phyloP scores from a whole-genome alignment of 768 basidiomycete species.

The Fomitopsis pulvina region DNA sequence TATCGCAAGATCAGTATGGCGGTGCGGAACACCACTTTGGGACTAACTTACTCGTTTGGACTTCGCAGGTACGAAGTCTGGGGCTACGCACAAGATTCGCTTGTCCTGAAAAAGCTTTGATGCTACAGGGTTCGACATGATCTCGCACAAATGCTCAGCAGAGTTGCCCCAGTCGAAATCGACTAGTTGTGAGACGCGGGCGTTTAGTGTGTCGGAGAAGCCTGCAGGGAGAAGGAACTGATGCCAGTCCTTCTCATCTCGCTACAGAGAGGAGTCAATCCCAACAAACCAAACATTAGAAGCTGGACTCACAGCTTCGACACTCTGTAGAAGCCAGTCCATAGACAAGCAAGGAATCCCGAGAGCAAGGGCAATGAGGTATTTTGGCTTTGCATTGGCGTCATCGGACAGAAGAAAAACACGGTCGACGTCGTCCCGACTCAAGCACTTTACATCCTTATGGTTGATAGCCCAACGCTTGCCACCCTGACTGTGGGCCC shows the following conservation, averaged over 20 bases:
- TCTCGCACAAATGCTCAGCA: constrained; percentile 46
- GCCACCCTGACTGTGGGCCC: constrained; percentile 33
- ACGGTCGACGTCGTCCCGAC: constrained; percentile 37
- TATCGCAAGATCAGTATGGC: constrained; percentile 5
- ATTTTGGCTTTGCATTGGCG: constrained; percentile 68
- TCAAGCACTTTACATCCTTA: constrained; percentile 41
- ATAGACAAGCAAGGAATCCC: constrained; percentile 77
- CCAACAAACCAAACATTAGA: not conserved
- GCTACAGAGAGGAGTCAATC: constrained; percentile 4
- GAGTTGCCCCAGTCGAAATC: constrained; percentile 44
- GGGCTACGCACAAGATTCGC: constrained; percentile 54
- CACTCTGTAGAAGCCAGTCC: constrained; percentile 44
- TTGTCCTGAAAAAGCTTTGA: constrained; percentile 49
- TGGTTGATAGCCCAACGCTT: constrained; percentile 49
- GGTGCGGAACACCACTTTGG: no score
- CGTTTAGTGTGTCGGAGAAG: constrained; percentile 31
- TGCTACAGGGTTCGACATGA: constrained; percentile 52
- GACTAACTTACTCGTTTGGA: constrained; percentile 23
- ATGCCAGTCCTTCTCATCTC: constrained; percentile 46
- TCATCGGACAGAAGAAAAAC: constrained; percentile 68
- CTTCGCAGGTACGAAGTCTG: constrained; percentile 36
- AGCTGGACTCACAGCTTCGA: constrained; percentile 21
- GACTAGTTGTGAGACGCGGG: constrained; percentile 40
- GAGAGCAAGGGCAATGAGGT: constrained; percentile 72
- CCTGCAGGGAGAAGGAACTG: constrained; percentile 53